Evolutionary conservation across 495 filamentous ascomycete genomes (phyloP).

Genomic region (Cladorrhinum samala): DNA sequence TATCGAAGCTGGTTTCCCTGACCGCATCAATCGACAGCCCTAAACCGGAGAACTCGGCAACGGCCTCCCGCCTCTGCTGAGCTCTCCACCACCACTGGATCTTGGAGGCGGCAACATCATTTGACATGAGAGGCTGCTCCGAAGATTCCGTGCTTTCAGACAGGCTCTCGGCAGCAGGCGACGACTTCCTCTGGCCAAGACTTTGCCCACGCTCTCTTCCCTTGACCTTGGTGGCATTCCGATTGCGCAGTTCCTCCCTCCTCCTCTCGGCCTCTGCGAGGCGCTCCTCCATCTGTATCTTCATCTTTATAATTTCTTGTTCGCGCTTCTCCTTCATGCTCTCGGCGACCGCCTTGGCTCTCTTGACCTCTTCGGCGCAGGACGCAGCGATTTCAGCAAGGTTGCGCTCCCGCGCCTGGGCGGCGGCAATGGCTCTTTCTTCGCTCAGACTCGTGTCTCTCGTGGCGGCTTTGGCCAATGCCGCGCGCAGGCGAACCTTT

Average conservation of each 20-base stretch:
- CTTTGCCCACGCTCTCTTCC: constrained; percentile 62
- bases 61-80: constrained; percentile 49
- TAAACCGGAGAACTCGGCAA: constrained; percentile 61
- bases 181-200: constrained; percentile 46
- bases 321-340: constrained; percentile 87
- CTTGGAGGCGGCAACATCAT: constrained; percentile 60
- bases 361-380: constrained; percentile 90
- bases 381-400: constrained; percentile 87
- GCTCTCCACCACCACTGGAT: constrained; percentile 78
- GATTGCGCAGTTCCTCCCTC: constrained; percentile 51
- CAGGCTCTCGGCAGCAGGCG: constrained; percentile 35
- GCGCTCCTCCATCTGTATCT: constrained; percentile 78
- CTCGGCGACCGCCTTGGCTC: constrained; percentile 89
- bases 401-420: constrained; percentile 83
- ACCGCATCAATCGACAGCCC: constrained; percentile 70
- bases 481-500: constrained; percentile 87
- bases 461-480: constrained; percentile 72
- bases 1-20: constrained; percentile 71
- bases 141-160: constrained; percentile 51
- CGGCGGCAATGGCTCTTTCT: constrained; percentile 81
- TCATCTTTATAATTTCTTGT: constrained; percentile 69
- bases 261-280: constrained; percentile 82
- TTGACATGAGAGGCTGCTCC: constrained; percentile 45
- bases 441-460: constrained; percentile 59
- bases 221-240: constrained; percentile 45